Percentiles rank a stretch among this genome's conserved stretches.
Conservation (phyloP, 495 filamentous ascomycete species). For the Staphylotrichum tortipilum region DNA sequence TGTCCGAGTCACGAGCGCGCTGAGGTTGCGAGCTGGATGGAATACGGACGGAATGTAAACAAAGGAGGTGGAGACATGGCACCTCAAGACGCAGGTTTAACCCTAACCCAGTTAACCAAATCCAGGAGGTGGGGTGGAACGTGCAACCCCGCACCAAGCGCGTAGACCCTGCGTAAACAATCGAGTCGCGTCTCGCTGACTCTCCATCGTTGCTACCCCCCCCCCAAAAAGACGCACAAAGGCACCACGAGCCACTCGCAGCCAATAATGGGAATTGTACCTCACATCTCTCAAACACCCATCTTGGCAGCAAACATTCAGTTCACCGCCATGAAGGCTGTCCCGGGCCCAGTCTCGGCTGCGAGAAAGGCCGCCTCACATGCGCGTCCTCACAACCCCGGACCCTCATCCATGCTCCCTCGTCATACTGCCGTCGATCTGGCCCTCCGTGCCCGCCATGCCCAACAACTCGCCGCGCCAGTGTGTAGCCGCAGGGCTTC, state of each 20-base stretch:
- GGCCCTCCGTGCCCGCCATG: background rate
- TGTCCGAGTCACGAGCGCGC: too few relatives aligned
- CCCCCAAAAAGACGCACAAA: too few relatives aligned
- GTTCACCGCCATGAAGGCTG: background rate
- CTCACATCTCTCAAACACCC: background rate
- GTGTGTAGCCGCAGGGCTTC: background rate
- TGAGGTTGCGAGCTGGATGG: too few relatives aligned
- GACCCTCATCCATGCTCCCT: background rate
- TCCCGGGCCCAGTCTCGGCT: background rate
- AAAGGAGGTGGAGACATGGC: too few relatives aligned
- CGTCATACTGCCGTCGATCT: background rate
- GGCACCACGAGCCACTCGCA: background rate
- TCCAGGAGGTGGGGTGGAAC: too few relatives aligned
- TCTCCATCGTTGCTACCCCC: too few relatives aligned
- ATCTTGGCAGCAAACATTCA: background rate
- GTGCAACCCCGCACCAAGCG: too few relatives aligned
- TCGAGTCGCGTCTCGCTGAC: background rate
- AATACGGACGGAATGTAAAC: too few relatives aligned
- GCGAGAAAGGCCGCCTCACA: background rate
- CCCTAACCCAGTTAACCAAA: too few relatives aligned
- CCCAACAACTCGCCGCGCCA: background rate
- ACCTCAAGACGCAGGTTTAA: too few relatives aligned
- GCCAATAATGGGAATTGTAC: background rate
- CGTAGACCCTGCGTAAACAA: background rate
- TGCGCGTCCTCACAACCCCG: background rate